Evolutionary conservation across 768 basidiomycete species (phyloP).

Genomic region (Albatrellus ellisii): DNA sequence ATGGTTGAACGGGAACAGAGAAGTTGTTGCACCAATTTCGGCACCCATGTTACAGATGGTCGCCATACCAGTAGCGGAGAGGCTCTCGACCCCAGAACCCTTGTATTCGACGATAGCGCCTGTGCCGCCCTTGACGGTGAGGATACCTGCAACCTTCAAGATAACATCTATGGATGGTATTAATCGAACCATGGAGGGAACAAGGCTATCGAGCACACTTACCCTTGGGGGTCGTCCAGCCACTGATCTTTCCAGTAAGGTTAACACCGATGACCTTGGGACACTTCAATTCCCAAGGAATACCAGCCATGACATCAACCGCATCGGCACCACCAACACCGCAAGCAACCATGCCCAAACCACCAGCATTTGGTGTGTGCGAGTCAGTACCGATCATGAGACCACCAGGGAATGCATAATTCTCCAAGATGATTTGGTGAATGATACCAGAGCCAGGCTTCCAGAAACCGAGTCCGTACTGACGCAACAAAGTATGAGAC

Average conservation of each 20-base stretch:
- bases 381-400: slow-evolving; percentile 99
- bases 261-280: slow-evolving; percentile 99
- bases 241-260: slow-evolving; percentile 85
- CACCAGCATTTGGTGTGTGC: slow-evolving; percentile 98
- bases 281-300: slow-evolving; percentile 99
- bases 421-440: slow-evolving; percentile 97
- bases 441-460: slow-evolving; percentile 98
- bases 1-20: slow-evolving; percentile 95
- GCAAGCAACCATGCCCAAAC: slow-evolving; percentile 98
- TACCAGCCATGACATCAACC: slow-evolving; percentile 95
- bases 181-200: neutral
- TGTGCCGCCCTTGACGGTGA: slow-evolving; percentile 99
- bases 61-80: slow-evolving; percentile 98
- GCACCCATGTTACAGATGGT: slow-evolving; percentile 99
- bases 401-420: slow-evolving; percentile 98
- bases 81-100: slow-evolving; percentile 88
- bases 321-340: slow-evolving; percentile 99
- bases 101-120: slow-evolving; percentile 98
- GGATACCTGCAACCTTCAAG: slow-evolving; percentile 96
- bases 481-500: neutral
- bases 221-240: slow-evolving; percentile 99
- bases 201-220: slow-evolving; percentile 10
- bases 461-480: slow-evolving; percentile 99
- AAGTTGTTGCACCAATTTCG: slow-evolving; percentile 98
- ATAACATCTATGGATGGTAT: slow-evolving; percentile 62